Evolutionary conservation across 129 eudicot species (phyloP), one percentile per base, ranked within the genome.

Genomic region (Flaveria trinervia): DNA sequence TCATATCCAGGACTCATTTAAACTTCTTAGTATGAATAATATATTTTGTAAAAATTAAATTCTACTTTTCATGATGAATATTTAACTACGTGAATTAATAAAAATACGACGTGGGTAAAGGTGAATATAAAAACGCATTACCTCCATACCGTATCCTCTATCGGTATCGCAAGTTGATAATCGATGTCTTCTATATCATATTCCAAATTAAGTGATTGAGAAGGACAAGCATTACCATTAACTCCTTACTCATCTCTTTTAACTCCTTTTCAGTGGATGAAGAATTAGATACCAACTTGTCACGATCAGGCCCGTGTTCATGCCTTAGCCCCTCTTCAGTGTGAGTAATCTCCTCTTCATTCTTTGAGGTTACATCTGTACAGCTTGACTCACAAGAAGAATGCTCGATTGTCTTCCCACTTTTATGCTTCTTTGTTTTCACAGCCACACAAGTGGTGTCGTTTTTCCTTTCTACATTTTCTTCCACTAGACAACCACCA

Each of bases 81-180:
- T 64, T 14, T 64, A 30, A 62, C 46, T 14, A 30, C 30, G 23
- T 30, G 13, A 15, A 62, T 26, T 5, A 30, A 71, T 23, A 41
- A 25, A n/a, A 26, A 16, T 39, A 36, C 2, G 71, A 66, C 70
- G 15, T 4, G 12, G 1, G 6, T 17, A 1, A 16, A 44, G 12
- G 45, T 9, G n/a, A 43, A 62, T 39, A 44, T 61, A 30, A 30
- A 71, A 57, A 54, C 20, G 39, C 36, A 76, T 79, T 71, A 85
- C 92, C 81, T 83, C 92, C 92, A 88, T 64, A 83, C 76, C 26
- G 84, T 84, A 55, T 88, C 82, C 56, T 23, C 25, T 28, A 74
- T 28, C 2, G 92, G 92, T 60, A 72, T 50, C 83, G 89, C 89
- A 20, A 65, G 79, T 73, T 17, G 62, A 46, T 56, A 0, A 64